A percentile compares a stretch with the other conserved stretches of the same genome.
Evolutionary conservation across 306 rosid species (phyloP).

Genomic region (Rosa rugosa): DNA sequence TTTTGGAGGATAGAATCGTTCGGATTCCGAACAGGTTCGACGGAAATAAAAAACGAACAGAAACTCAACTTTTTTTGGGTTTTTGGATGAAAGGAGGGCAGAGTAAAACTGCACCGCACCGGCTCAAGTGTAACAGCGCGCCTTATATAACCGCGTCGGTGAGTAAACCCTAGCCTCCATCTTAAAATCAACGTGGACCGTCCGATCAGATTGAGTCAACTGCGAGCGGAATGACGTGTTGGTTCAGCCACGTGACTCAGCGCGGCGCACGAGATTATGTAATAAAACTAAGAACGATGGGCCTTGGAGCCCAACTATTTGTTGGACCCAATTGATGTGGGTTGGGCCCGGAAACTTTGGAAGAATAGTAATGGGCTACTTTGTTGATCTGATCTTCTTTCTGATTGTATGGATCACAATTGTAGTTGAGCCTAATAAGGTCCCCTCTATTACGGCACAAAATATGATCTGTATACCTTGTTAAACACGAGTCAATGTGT

Average conservation of each 20-base stretch:
- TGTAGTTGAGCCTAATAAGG: no score
- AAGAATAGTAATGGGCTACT: no score
- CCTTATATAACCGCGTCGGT: constrained; percentile 29
- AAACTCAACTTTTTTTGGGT: constrained; percentile 17
- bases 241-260: neutral
- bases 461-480: no score
- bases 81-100: constrained; percentile 54
- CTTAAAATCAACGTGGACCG: constrained; percentile 19
- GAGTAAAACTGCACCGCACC: constrained; percentile 64
- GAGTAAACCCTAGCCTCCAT: constrained; percentile 44
- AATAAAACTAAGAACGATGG: neutral
- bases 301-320: neutral
- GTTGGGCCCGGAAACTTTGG: neutral
- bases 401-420: no score
- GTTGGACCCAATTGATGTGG: no score
- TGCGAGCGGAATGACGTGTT: neutral
- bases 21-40: constrained; percentile 8
- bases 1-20: constrained; percentile 11
- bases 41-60: neutral
- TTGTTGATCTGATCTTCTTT: no score
- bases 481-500: no score
- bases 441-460: no score
- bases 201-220: constrained; percentile 6
- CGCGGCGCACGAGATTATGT: neutral
- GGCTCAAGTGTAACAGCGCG: constrained; percentile 15